phyloP scores from a whole-genome alignment of 1,284 basidiomycete genomes.

The Leccinum subrobustum region DNA sequence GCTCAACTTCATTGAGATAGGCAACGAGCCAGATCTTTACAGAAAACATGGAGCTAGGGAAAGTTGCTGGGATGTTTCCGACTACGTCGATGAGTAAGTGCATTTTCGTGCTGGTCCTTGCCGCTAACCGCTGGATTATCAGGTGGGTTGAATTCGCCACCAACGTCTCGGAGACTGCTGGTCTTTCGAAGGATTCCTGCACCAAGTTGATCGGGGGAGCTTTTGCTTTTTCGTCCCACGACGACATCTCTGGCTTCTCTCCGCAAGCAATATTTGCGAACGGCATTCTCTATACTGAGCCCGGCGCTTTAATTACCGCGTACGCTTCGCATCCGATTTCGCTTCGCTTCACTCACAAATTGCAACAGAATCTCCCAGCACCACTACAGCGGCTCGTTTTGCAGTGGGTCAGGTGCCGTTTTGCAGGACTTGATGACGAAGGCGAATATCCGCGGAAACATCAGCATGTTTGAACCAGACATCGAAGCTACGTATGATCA shows the following conservation, averaged over 20 bases:
- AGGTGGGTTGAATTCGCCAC: slow-evolving; percentile 37
- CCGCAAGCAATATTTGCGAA: slow-evolving; percentile 50
- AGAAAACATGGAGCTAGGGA: slow-evolving; percentile 46
- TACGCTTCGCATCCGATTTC: slow-evolving; percentile 10
- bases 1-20: slow-evolving; percentile 58
- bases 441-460: slow-evolving; percentile 53
- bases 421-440: slow-evolving; percentile 64
- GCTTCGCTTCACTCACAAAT: not conserved
- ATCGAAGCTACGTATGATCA: slow-evolving; percentile 44
- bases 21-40: slow-evolving; percentile 67
- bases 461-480: slow-evolving; percentile 50
- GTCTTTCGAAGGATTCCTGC: slow-evolving; percentile 28
- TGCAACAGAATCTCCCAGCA: slow-evolving; percentile 58
- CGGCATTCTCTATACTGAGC: slow-evolving; percentile 40
- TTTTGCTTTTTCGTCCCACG: slow-evolving; percentile 50
- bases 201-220: slow-evolving; percentile 54
- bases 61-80: slow-evolving; percentile 42
- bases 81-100: slow-evolving; percentile 56
- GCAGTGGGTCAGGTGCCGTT: slow-evolving; percentile 46
- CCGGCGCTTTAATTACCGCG: slow-evolving; percentile 41
- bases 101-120: not conserved
- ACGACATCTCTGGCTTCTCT: slow-evolving; percentile 46
- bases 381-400: slow-evolving; percentile 59
- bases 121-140: not conserved
- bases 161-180: slow-evolving; percentile 31